Percentiles rank a stretch among this genome's conserved stretches.
phyloP scores from a whole-genome alignment of 2,329 filamentous ascomycete species.

The Calonectria pauciramosa region DNA sequence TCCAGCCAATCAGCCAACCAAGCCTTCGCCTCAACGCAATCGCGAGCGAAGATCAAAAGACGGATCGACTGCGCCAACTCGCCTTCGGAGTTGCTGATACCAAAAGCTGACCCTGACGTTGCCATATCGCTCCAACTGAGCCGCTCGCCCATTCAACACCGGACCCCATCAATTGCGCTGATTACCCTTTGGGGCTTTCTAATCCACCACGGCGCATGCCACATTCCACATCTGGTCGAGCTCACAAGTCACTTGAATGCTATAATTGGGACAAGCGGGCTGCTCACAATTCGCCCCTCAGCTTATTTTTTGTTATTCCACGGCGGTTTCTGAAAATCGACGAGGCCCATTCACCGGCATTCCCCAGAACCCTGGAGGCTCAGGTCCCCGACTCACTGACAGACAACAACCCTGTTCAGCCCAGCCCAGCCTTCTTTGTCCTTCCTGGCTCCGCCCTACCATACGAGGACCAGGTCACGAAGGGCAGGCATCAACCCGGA shows the following conservation, averaged over 20 bases:
- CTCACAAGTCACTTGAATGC: conserved; percentile 11
- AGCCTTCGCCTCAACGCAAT: not conserved
- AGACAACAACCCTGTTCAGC: conserved; percentile 42
- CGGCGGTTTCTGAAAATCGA: conserved; percentile 13
- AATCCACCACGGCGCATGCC: conserved; percentile 25
- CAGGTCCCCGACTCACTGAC: conserved; percentile 30
- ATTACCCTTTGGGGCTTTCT: conserved; percentile 24
- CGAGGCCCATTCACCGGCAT: conserved; percentile 13
- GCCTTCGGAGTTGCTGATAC: conserved; percentile 11
- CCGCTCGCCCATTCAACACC: conserved; percentile 20
- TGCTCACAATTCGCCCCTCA: conserved; percentile 27
- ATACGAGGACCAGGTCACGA: conserved; percentile 46
- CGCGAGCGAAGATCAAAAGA: not conserved
- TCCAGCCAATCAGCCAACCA: not conserved
- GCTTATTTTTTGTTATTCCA: conserved; percentile 21
- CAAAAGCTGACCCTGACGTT: conserved; percentile 36
- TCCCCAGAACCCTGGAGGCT: conserved; percentile 21
- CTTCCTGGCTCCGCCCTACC: conserved; percentile 45
- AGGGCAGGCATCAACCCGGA: conserved; percentile 48
- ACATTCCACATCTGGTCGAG: conserved; percentile 13
- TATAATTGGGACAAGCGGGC: conserved; percentile 16
- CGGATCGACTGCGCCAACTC: conserved; percentile 19
- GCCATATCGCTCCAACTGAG: conserved; percentile 33
- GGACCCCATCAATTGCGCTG: conserved; percentile 13
- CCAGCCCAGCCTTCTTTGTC: conserved; percentile 40